These are phyloP conservation scores for Haplographium delicatum DNA, from an alignment of 495 filamentous ascomycete species.

Conservation along the genomic window DNA sequence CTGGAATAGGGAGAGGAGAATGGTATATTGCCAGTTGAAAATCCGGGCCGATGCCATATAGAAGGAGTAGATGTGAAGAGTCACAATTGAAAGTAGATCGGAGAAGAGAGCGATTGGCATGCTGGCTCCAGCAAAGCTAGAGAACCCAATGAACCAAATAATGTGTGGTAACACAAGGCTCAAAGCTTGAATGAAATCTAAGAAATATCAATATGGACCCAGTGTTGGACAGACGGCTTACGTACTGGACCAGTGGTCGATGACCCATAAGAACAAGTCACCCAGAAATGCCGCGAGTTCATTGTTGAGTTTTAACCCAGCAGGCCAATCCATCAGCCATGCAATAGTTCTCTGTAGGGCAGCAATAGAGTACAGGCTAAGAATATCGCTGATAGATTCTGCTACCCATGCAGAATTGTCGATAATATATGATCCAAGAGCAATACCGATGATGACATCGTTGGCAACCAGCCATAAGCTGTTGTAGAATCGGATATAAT, in stretches of 20 bases:
- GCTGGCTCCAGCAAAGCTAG: conserved; percentile 89
- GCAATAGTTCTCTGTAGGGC: conserved; percentile 84
- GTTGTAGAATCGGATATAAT: conserved; percentile 99
- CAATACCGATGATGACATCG: conserved; percentile 94
- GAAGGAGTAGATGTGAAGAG: conserved; percentile 95
- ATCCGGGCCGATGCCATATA: conserved; percentile 95
- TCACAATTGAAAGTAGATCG: conserved; percentile 85
- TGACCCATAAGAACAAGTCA: conserved; percentile 95
- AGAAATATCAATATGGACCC: conserved; percentile 14
- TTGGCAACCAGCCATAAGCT: conserved; percentile 98
- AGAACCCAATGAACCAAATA: conserved; percentile 90
- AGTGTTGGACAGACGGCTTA: conserved; percentile 6
- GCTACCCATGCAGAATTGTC: conserved; percentile 88
- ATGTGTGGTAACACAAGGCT: conserved; percentile 76
- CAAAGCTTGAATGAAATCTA: conserved; percentile 68
- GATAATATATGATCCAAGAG: conserved; percentile 92
- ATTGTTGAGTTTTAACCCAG: conserved; percentile 94
- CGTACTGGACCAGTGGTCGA: conserved; percentile 89
- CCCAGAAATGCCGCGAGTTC: conserved; percentile 92
- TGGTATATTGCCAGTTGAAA: conserved; percentile 96
- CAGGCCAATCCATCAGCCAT: conserved; percentile 97
- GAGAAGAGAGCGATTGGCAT: conserved; percentile 97
- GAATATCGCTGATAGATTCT: conserved; percentile 68
- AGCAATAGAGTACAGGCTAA: conserved; percentile 80
- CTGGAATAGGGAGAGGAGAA: conserved; percentile 94